Base-by-base conservation (phyloP, 2,329 filamentous ascomycete genomes). In the Acephala macrosclerotiorum region DNA sequence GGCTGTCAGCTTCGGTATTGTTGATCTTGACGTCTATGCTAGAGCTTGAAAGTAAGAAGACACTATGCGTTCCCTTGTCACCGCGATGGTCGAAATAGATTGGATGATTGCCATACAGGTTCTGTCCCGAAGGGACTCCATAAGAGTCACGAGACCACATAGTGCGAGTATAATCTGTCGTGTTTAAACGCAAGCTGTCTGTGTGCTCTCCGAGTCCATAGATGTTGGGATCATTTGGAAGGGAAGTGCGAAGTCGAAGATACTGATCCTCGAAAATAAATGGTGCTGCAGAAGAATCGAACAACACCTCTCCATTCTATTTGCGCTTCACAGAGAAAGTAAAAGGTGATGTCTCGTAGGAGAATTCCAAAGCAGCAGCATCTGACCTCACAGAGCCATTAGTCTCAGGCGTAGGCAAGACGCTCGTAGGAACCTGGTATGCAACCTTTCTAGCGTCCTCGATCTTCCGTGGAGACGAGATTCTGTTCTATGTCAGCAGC, bases 1-100 rank as follows among this genome's bases (percentile, higher is more conserved):
- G 70, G 47, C 69, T 57, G 35, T 83, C 81, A 33, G 81, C 77
- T 3, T 81, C 78, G 1, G 85, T 86, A 68, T 87, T 85, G 75
- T 93, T 85, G 76, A 94, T 88, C 71, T 89, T 89, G 75, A 94
- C 83, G 66, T 94, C 91, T 88, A 93, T 94, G 38, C 87, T 91
- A 72, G 70, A 88, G 84, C n/a, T 92, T 90, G 18, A 88, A 89
- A 77, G 92, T 93, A 93, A 79, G 74, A 92, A 90, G 3, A 92
- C 90, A n/a, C 89, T 83, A 80, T 92, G 75, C 67, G 89, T 79
- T 74, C 87, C 79, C 78, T 74, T 4, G 81, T 81, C 45, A 89
- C 87, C 8, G 82, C 88, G 81, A 74, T 90, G 85, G 61, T 90
- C 88, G 69, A 87, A 84, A 76, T 90, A 90, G 9, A 90, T 77